These are phyloP conservation scores for Heliocybe sulcata DNA, from an alignment of 1,284 basidiomycete species.

Conservation along the genomic window DNA sequence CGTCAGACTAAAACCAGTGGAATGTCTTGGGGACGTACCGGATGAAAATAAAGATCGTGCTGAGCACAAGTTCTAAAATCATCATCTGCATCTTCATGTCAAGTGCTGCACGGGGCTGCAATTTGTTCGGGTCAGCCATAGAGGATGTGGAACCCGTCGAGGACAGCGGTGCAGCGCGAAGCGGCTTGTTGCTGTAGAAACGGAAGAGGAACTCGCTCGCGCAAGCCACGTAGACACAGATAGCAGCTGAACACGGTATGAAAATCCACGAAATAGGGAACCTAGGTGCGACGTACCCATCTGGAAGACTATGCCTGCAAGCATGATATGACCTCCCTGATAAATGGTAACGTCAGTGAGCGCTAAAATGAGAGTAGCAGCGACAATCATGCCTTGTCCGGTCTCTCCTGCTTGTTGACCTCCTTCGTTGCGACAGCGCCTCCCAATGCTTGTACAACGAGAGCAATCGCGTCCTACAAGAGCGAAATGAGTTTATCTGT, in stretches of 20 bases:
- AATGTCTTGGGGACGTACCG: slow-evolving; percentile 20
- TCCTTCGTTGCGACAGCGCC: slow-evolving; percentile 21
- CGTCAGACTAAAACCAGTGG: background rate
- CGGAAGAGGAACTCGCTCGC: slow-evolving; percentile 40
- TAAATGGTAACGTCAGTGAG: no score
- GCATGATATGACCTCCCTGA: slow-evolving; percentile 39
- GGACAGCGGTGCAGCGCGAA: slow-evolving; percentile 10
- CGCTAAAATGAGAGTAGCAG: background rate
- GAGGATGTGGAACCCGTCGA: background rate
- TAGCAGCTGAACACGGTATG: slow-evolving; percentile 23
- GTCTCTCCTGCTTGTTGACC: background rate
- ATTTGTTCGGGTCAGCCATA: no score
- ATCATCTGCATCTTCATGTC: slow-evolving; percentile 25
- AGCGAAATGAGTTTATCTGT: background rate
- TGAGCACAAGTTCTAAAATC: slow-evolving; percentile 27
- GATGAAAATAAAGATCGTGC: slow-evolving; percentile 31
- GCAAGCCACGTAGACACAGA: slow-evolving; percentile 32
- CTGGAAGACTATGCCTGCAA: slow-evolving; percentile 39
- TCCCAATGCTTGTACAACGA: slow-evolving; percentile 36
- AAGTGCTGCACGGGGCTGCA: slow-evolving; percentile 8
- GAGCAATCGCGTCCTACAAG: slow-evolving; percentile 27
- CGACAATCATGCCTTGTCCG: background rate
- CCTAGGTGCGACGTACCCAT: slow-evolving; percentile 17
- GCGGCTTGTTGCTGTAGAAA: slow-evolving; percentile 30
- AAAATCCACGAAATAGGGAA: background rate